Conservation (phyloP, 108 stramenopile genomes). For the Mediolabrus comicus region DNA sequence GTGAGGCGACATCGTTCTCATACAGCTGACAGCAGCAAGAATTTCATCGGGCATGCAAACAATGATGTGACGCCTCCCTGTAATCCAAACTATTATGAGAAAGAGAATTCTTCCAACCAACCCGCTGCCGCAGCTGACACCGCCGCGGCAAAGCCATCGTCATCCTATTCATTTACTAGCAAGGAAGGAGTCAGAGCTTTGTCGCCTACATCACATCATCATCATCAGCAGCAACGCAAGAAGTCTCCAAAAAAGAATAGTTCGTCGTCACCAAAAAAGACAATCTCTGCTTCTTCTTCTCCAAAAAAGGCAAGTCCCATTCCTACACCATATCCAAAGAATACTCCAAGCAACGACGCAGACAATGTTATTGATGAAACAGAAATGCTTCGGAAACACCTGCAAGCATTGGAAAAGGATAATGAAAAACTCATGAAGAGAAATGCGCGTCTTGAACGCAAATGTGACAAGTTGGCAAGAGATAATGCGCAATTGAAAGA, state of each 20-base stretch:
- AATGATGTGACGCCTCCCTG: neutral
- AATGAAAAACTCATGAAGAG: slow-evolving; percentile 15
- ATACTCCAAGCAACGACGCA: too few species aligned
- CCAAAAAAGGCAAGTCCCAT: neutral
- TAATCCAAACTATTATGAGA: neutral
- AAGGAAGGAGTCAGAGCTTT: neutral
- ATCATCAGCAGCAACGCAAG: too few species aligned
- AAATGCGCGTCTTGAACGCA: slow-evolving; percentile 8
- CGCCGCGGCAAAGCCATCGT: too few species aligned
- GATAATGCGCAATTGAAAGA: slow-evolving; percentile 1
- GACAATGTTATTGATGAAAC: neutral
- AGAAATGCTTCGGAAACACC: slow-evolving; percentile 2
- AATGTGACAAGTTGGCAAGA: slow-evolving; percentile 10
- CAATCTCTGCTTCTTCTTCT: neutral
- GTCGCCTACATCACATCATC: neutral
- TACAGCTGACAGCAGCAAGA: neutral
- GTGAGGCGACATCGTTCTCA: neutral
- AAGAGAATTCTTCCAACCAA: neutral
- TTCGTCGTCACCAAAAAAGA: neutral
- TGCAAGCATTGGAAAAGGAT: slow-evolving; percentile 17
- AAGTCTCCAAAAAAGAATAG: neutral
- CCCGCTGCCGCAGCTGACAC: neutral
- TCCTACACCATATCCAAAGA: neutral
- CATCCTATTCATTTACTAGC: slow-evolving; percentile 1
- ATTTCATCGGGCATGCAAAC: neutral